Conservation (phyloP, 2,329 filamentous ascomycete species). For the Stemphylium lycopersici region DNA sequence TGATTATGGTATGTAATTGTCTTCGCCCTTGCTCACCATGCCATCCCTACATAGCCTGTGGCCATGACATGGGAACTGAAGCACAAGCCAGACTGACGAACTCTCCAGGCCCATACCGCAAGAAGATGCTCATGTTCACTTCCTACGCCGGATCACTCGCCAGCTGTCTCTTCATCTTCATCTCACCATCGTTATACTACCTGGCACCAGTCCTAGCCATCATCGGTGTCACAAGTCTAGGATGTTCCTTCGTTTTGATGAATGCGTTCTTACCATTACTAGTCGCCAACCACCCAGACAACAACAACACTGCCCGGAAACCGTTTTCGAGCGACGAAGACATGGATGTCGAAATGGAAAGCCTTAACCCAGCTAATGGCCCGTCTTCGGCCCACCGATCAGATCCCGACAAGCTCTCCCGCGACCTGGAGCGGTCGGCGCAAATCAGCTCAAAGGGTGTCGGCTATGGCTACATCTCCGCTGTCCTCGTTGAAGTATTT, state of each 20-base stretch:
- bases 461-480: conserved; percentile 86
- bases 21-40: too few species aligned
- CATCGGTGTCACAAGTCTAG: conserved; percentile 86
- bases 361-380: conserved; percentile 23
- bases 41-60: too few species aligned
- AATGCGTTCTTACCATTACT: conserved; percentile 91
- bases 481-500: conserved; percentile 77
- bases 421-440: conserved; percentile 78
- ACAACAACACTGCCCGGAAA: conserved; percentile 16
- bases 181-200: conserved; percentile 75
- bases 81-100: too few species aligned
- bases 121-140: conserved; percentile 80
- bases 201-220: conserved; percentile 81
- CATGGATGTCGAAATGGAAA: conserved; percentile 37
- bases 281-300: conserved; percentile 76
- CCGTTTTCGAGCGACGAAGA: conserved; percentile 15
- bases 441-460: conserved; percentile 88
- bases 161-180: conserved; percentile 81
- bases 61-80: too few species aligned
- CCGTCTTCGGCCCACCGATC: conserved; percentile 4
- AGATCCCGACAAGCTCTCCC: conserved; percentile 52
- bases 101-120: conserved; percentile 67
- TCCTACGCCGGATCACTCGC: conserved; percentile 77
- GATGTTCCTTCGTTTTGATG: conserved; percentile 92
- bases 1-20: conserved; percentile 73